These are phyloP conservation scores for Ceratobasidium sp. DNA, from an alignment of 1,284 basidiomycete species.

Conservation along the genomic window DNA sequence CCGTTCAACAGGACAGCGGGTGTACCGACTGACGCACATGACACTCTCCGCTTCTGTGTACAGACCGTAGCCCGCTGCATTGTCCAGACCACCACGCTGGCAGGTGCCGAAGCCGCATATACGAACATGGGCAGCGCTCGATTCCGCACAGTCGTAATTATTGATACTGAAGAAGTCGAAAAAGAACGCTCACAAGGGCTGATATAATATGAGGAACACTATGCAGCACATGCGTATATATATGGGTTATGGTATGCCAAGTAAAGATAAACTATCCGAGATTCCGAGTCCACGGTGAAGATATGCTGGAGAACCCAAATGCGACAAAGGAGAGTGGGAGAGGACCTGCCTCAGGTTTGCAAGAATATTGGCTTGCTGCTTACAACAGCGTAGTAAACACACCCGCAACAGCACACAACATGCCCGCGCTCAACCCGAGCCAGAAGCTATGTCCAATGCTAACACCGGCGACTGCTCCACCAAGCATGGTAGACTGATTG, in stretches of 20 bases:
- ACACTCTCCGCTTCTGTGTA: constrained; percentile 35
- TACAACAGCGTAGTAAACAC: constrained; percentile 28
- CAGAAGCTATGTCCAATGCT: constrained; percentile 28
- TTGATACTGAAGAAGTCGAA: constrained; percentile 14
- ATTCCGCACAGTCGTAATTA: constrained; percentile 24
- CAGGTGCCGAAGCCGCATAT: constrained; percentile 19
- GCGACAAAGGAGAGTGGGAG: constrained; percentile 13
- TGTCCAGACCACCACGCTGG: constrained; percentile 7
- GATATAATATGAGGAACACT: not conserved
- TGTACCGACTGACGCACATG: constrained; percentile 19
- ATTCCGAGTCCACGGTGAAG: constrained; percentile 1
- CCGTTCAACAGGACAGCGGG: constrained; percentile 28
- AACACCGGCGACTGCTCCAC: constrained; percentile 25
- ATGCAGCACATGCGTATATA: not conserved
- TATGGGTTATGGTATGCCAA: constrained; percentile 14
- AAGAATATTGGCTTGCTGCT: not conserved
- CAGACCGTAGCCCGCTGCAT: constrained; percentile 28
- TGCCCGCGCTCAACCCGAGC: constrained; percentile 33
- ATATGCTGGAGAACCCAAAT: not conserved
- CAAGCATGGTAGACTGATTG: constrained; percentile 39
- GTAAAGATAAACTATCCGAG: not conserved
- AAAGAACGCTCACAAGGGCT: constrained; percentile 9
- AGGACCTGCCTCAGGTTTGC: constrained; percentile 25
- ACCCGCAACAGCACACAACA: constrained; percentile 36
- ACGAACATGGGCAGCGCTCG: constrained; percentile 16